Conservation (phyloP, 2,329 filamentous ascomycete species). For the Hypomyces rosellus region DNA sequence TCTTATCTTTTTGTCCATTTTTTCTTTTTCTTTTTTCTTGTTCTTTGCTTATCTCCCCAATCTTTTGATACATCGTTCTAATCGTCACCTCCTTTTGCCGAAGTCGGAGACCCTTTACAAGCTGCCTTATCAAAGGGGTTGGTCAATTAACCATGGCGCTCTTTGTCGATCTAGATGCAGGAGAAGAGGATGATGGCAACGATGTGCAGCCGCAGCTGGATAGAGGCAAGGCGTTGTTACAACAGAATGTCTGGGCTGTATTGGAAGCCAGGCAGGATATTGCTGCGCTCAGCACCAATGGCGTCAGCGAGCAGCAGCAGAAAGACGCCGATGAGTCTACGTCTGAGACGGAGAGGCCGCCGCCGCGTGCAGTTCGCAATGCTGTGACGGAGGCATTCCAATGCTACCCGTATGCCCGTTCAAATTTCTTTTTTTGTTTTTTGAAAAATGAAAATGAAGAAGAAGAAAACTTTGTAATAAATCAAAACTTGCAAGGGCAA, state of each 20-base stretch:
- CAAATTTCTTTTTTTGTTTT: background rate
- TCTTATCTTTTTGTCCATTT: background rate
- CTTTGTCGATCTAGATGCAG: slow-evolving; percentile 17
- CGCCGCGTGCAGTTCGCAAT: slow-evolving; percentile 7
- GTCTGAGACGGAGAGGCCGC: background rate
- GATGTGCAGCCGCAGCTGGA: slow-evolving; percentile 11
- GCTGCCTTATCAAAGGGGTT: background rate
- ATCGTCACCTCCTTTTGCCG: background rate
- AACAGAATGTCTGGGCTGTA: background rate
- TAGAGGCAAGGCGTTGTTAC: slow-evolving; percentile 2
- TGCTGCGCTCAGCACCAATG: background rate
- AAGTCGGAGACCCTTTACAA: background rate
- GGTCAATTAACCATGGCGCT: slow-evolving; percentile 15
- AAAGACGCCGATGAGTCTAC: background rate
- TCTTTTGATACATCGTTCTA: background rate
- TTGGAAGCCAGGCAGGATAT: background rate
- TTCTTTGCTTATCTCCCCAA: background rate
- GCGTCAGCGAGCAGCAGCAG: background rate
- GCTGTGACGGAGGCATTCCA: slow-evolving; percentile 26
- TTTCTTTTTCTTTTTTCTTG: background rate
- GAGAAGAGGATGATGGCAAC: slow-evolving; percentile 11
- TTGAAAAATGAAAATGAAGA: too few species aligned
- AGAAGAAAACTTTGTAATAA: too few species aligned
- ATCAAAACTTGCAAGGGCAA: background rate
- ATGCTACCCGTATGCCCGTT: slow-evolving; percentile 29